Evolutionary conservation across 2,329 filamentous ascomycete species (phyloP), one percentile per base, ranked within the genome.

Genomic region (Colletotrichum trifolii): DNA sequence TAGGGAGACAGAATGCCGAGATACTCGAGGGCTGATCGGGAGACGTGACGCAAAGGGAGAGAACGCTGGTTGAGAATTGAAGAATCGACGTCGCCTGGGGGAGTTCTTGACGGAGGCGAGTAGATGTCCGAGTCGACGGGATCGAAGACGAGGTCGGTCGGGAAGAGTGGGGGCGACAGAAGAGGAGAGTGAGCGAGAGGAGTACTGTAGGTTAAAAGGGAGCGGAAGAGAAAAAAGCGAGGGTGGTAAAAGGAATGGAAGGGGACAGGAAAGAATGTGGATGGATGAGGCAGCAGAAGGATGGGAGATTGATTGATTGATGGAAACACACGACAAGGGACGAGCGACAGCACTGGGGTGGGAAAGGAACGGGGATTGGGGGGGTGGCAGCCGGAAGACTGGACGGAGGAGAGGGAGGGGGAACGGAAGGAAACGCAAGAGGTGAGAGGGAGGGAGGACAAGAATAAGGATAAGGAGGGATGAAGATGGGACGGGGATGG

Each of bases 291-390:
- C 60, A 64, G 64, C 54, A 58, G 54, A 66, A 66, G 64, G 60
- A 66, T 59, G 64, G 54, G 60, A 68, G 61, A 64, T 68, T 68
- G 66, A 68, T 68, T 67, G 64, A 68, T 63, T 66, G 64, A 66
- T 66, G 67, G 67, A 67, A 68, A 68, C 67, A 65, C 58, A 68
- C 60, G 60, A 64, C 64, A 64, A 66, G 64, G 60, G 48, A 63
- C 42, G 63, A 46, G 45, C 46, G 40, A 47, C 40, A 54, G 17
- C 49, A 48, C 50, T 48, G 58, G 58, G 54, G 57, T 8, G 46
- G 54, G 34, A 13, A 52, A 40, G 33, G 42, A 15, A 43, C 55
- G 34, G 52, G 62, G 57, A 60, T 47, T 57, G 57, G 55, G 60
- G 61, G 46, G 61, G 56, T 39, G 46, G 61, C 17, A 56, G 13